Evolutionary conservation across 306 rosid species (phyloP).

Genomic region (Fragaria iinumae): DNA sequence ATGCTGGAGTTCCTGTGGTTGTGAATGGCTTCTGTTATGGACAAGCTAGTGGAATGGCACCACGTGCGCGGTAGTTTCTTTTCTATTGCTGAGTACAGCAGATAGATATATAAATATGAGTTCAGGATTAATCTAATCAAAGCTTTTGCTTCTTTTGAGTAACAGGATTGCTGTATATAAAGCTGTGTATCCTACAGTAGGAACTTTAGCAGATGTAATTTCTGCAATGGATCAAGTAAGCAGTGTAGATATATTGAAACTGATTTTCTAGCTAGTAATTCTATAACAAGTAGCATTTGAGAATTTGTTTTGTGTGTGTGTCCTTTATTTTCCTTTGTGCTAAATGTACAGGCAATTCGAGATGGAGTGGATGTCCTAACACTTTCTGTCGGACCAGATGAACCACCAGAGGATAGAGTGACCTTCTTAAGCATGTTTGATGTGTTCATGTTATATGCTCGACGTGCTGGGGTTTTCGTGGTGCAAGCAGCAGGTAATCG

Average conservation of each 20-base stretch:
- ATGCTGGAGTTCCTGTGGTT: conserved; percentile 70
- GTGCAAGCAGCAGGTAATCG: conserved; percentile 80
- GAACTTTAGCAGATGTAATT: conserved; percentile 64
- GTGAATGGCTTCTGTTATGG: conserved; percentile 69
- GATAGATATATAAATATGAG: not conserved
- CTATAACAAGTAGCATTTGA: not conserved
- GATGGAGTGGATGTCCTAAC: conserved; percentile 84
- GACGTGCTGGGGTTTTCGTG: conserved; percentile 79
- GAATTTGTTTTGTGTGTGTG: not conserved
- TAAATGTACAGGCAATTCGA: conserved; percentile 43
- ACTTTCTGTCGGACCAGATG: conserved; percentile 79
- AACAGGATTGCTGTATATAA: conserved; percentile 84
- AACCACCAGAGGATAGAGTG: conserved; percentile 47
- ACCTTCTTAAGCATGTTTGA: conserved; percentile 66
- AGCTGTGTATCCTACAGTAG: conserved; percentile 70
- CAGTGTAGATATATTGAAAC: not conserved
- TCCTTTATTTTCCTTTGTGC: not conserved
- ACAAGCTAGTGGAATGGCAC: conserved; percentile 81
- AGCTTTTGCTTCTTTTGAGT: not conserved
- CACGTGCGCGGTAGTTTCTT: conserved; percentile 58
- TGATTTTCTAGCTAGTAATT: not conserved
- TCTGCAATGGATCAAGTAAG: conserved; percentile 82
- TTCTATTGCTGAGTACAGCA: not conserved
- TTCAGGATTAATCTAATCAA: not conserved
- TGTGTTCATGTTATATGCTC: conserved; percentile 53